Conservation (phyloP, 306 rosid species). For the Pterocarpus macrocarpus region DNA sequence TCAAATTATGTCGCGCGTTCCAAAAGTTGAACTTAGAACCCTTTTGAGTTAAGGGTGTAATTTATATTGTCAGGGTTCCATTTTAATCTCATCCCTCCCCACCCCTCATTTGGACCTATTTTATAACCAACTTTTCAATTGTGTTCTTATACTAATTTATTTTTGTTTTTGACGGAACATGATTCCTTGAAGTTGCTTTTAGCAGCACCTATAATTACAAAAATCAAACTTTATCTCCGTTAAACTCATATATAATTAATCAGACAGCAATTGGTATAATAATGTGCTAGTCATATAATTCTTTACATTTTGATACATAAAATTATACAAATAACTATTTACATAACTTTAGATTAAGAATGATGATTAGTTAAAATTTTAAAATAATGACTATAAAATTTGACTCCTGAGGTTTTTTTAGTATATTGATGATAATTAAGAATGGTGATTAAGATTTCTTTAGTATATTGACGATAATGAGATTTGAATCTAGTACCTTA, state of each 20-base stretch:
- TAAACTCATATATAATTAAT: not conserved
- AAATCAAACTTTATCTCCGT: not conserved
- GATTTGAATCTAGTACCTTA: too few relatives aligned
- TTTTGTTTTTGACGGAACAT: not conserved
- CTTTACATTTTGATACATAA: not conserved
- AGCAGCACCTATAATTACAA: not conserved
- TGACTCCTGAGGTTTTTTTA: too few relatives aligned
- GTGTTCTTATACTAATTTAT: not conserved
- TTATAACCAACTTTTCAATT: too few relatives aligned
- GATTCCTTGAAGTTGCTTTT: not conserved
- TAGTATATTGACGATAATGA: too few relatives aligned
- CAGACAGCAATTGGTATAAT: not conserved
- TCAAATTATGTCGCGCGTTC: not conserved
- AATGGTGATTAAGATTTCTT: too few relatives aligned
- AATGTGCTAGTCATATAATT: not conserved
- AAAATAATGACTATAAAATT: not conserved
- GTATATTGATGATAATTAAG: too few relatives aligned
- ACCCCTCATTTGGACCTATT: too few relatives aligned
- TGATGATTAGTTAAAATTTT: too few relatives aligned
- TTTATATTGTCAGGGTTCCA: not conserved
- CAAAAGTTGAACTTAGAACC: too few relatives aligned
- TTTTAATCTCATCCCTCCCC: too few relatives aligned
- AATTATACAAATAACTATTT: too few relatives aligned
- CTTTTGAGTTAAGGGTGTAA: not conserved
- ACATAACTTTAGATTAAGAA: not conserved